These are phyloP conservation scores for Torulaspora quercuum DNA, from an alignment of 805 yeast genomes.

Conservation along the genomic window DNA sequence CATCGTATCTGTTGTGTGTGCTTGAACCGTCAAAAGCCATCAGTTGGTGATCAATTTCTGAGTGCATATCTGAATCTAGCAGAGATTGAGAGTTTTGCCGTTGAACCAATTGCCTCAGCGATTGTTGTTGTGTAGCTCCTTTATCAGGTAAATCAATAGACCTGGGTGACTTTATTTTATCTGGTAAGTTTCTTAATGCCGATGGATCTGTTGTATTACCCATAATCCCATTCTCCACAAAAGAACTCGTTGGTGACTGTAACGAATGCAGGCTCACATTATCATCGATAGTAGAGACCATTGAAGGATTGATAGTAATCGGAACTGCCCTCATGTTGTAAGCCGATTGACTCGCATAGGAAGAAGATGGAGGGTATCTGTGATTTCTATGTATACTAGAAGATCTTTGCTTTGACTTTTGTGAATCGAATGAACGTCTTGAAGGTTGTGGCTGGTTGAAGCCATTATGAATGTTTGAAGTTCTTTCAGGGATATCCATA, in stretches of 20 bases:
- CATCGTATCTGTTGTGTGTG: constrained; percentile 2
- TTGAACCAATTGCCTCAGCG: constrained; percentile 3
- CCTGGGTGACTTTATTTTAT: constrained; percentile 14
- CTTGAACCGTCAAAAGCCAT: constrained; percentile 4
- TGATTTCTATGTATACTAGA: constrained; percentile 25
- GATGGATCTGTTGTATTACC: constrained; percentile 6
- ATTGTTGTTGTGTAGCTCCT: constrained; percentile 5
- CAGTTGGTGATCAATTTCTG: constrained; percentile 11
- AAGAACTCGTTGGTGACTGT: constrained; percentile 18
- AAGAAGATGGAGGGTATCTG: constrained; percentile 13
- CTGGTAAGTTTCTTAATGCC: constrained; percentile 8
- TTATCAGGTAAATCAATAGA: constrained; percentile 4
- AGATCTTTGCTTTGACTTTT: constrained; percentile 15
- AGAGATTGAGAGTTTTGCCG: constrained; percentile 9
- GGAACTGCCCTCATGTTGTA: constrained; percentile 13
- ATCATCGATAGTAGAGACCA: constrained; percentile 20
- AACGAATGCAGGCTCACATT: constrained; percentile 14
- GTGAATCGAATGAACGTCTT: constrained; percentile 8
- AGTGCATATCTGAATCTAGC: constrained; percentile 3
- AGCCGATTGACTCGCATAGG: constrained; percentile 7
- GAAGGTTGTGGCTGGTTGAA: constrained; percentile 3
- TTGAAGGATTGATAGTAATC: constrained; percentile 20
- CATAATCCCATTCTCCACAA: constrained; percentile 7
- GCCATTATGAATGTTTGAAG: constrained; percentile 10
- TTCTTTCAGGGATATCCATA: constrained; percentile 37